Conservation (phyloP, 306 rosid genomes). For the Dryas drummondii region DNA sequence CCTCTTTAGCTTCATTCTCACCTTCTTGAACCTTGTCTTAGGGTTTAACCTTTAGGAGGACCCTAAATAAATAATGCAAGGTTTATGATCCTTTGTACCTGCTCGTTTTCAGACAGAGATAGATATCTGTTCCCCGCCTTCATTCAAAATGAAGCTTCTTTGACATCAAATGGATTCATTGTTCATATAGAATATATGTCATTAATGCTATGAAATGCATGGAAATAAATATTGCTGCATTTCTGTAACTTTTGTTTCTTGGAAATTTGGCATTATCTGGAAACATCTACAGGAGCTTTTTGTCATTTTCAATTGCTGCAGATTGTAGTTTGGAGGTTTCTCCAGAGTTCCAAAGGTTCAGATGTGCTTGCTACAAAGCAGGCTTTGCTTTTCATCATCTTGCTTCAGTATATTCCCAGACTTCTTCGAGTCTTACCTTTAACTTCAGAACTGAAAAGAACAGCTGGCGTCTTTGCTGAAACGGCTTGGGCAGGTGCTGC, state of each 20-base stretch:
- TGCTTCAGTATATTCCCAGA: constrained; percentile 88
- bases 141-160: too few species aligned
- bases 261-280: not conserved
- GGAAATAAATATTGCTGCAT: not conserved
- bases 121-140: too few species aligned
- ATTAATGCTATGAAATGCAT: not conserved
- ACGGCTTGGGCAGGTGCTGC: constrained; percentile 99
- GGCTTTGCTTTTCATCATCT: constrained; percentile 82
- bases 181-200: not conserved
- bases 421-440: constrained; percentile 75
- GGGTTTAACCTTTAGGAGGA: too few species aligned
- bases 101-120: too few species aligned
- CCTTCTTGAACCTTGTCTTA: too few species aligned
- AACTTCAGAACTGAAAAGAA: constrained; percentile 93
- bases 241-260: constrained; percentile 1
- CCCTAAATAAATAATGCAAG: too few species aligned
- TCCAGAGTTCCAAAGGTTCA: constrained; percentile 72
- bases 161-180: too few species aligned
- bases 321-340: constrained; percentile 95
- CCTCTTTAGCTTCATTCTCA: too few species aligned
- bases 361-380: constrained; percentile 80
- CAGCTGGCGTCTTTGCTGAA: constrained; percentile 96
- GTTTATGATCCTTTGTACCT: too few species aligned
- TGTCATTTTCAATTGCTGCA: constrained; percentile 38
- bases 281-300: constrained; percentile 6